phyloP scores from a whole-genome alignment of 305 asterid species.

The Striga hermonthica region DNA sequence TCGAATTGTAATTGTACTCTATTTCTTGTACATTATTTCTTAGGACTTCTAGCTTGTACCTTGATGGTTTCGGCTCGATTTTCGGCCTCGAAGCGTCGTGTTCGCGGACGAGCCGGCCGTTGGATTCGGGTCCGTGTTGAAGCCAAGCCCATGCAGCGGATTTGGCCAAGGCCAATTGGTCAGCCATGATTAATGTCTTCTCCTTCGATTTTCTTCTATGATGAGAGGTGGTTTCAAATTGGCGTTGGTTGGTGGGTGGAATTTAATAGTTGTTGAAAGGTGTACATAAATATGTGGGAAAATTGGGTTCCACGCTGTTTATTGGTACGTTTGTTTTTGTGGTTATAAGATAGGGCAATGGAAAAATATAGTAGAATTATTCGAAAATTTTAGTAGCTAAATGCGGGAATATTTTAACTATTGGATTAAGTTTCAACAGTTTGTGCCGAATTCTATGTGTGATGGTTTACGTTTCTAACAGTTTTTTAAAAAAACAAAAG shows the following conservation, averaged over 20 bases:
- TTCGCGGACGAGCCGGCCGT: slow-evolving; percentile 34
- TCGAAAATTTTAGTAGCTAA: too few species aligned
- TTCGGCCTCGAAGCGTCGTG: slow-evolving; percentile 32
- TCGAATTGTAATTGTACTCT: too few species aligned
- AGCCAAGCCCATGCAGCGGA: slow-evolving; percentile 67
- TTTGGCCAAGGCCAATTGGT: slow-evolving; percentile 45
- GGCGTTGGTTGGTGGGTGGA: slow-evolving; percentile 9
- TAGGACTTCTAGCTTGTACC: slow-evolving; percentile 56
- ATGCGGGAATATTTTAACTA: too few species aligned
- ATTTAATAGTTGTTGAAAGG: slow-evolving; percentile 8
- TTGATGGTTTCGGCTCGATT: slow-evolving; percentile 41
- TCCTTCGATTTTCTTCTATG: slow-evolving; percentile 28
- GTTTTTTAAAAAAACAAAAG: too few species aligned
- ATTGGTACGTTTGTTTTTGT: neutral
- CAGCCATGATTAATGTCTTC: neutral
- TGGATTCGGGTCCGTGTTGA: slow-evolving; percentile 40
- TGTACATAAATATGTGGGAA: slow-evolving; percentile 30
- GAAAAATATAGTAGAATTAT: too few species aligned
- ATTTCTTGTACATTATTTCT: slow-evolving; percentile 16
- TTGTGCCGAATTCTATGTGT: too few species aligned
- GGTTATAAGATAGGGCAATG: neutral
- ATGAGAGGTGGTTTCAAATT: slow-evolving; percentile 19
- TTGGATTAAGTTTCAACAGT: too few species aligned
- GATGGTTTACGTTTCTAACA: too few species aligned
- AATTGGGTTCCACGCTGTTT: slow-evolving; percentile 37